Conservation (phyloP, 371 early-diverging fungal genomes). For the Mortierella sp. region DNA sequence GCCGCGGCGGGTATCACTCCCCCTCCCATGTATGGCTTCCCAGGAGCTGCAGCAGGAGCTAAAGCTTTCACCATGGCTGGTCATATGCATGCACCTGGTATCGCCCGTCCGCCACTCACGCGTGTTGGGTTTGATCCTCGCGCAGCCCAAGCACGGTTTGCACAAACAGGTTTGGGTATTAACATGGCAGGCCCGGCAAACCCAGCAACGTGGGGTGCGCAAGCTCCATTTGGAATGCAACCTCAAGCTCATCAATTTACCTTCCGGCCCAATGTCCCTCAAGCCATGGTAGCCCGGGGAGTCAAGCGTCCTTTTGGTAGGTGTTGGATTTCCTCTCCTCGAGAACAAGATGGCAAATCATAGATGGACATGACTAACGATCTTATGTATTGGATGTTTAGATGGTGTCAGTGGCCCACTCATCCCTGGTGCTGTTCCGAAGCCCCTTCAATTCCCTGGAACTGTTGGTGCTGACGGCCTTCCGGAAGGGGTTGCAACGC, state of each 20-base stretch:
- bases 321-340: background rate
- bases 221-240: constrained; percentile 32
- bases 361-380: no score
- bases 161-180: constrained; percentile 47
- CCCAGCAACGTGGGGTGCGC: constrained; percentile 40
- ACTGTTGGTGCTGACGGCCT: constrained; percentile 40
- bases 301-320: constrained; percentile 52
- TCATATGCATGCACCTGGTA: constrained; percentile 43
- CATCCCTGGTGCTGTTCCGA: constrained; percentile 37
- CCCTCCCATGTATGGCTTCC: constrained; percentile 36
- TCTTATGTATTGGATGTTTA: constrained; percentile 2
- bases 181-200: constrained; percentile 44
- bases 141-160: constrained; percentile 36
- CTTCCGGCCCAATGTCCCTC: constrained; percentile 42
- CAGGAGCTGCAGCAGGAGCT: constrained; percentile 17
- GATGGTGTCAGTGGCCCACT: constrained; percentile 48
- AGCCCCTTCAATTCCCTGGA: constrained; percentile 50
- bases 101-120: constrained; percentile 40
- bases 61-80: constrained; percentile 37
- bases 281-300: constrained; percentile 37
- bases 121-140: constrained; percentile 49
- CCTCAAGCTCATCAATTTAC: constrained; percentile 40
- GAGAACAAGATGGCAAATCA: no score
- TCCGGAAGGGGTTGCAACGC: constrained; percentile 25
- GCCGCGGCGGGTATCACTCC: constrained; percentile 47